Evolutionary conservation across 2,329 filamentous ascomycete genomes (phyloP), one percentile per base, ranked within the genome.

Genomic region (Diplocarpon mali): DNA sequence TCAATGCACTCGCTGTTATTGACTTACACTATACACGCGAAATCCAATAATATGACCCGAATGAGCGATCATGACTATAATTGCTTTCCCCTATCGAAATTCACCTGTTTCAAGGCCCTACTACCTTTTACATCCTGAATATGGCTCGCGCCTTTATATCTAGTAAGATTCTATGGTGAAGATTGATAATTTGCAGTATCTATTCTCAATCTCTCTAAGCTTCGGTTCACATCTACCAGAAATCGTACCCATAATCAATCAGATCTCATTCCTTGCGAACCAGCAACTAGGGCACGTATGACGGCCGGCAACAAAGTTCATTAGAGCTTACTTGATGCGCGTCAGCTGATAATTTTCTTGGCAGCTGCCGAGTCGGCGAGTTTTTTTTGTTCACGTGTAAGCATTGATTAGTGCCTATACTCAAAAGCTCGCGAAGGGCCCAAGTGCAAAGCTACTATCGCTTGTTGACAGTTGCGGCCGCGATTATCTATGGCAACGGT

Each of bases 251-350:
- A 52, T 13, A 2, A 50, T 40, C 20, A 48, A 27, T 17, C 48
- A 48, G 27, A 45, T 42, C 30, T 50, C 36, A 43, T 46, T 15
- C 20, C 39, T 48, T n/a, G 37, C 50, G 34, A 50, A 43, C 37
- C 40, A 50, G n/a, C 48, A 29, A 2, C 48, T 47, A n/a, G 48
- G 45, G 38, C 50, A 52, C 14, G 39, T 40, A 42, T 52, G 45
- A 31, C 40, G 28, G 3, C 40, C 45, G 5, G 17, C 15, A 15
- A 45, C 45, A 35, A 46, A 48, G 30, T 42, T 24, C n/a, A 43
- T n/a, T 5, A 49, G 39, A 2, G 37, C 44, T 5, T 34, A 38
- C 3, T n/a, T 28, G 3, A n/a, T 32, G 11, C 10, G 5, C 35
- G 38, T 31, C 12, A 41, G 39, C 17, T 45, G 46, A 38, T 42